Evolutionary conservation across 2,329 filamentous ascomycete species (phyloP).

Genomic region (Trichophyton verrucosum): DNA sequence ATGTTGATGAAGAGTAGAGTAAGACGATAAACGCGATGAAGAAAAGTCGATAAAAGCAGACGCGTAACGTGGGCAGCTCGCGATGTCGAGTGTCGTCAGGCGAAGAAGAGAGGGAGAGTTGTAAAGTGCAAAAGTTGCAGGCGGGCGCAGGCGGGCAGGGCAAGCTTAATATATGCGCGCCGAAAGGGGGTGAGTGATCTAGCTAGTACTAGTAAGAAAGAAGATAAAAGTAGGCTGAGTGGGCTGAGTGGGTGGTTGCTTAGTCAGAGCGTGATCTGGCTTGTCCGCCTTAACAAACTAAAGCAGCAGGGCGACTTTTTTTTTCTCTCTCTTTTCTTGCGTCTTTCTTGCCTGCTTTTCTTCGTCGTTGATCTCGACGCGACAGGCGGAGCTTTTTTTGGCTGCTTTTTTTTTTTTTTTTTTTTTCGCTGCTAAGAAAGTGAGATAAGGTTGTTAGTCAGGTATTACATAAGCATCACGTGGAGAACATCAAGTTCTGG

Average conservation of each 20-base stretch:
- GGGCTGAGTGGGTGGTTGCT: neutral
- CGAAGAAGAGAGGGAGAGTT: neutral
- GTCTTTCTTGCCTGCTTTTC: neutral
- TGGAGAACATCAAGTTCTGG: slow-evolving; percentile 1
- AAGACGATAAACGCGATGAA: neutral
- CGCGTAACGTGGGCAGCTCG: neutral
- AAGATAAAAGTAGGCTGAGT: neutral
- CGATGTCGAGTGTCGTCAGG: neutral
- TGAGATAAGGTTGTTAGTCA: neutral
- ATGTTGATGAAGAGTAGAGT: neutral
- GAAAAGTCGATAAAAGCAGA: too few relatives aligned
- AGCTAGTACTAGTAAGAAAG: neutral
- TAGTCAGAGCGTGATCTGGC: neutral
- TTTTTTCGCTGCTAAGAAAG: neutral
- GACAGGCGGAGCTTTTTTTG: neutral
- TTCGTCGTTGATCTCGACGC: neutral
- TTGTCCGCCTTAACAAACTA: too few relatives aligned
- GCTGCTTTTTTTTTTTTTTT: neutral
- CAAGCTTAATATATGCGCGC: neutral
- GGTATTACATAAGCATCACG: slow-evolving; percentile 12
- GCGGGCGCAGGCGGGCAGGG: neutral
- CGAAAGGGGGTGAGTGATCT: neutral
- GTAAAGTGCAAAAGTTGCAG: neutral
- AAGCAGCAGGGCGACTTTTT: too few relatives aligned
- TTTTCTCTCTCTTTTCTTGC: too few relatives aligned